These are phyloP conservation scores for Chlorokybus atmophyticus DNA, from an alignment of 139 green algal genomes.

Conservation along the genomic window DNA sequence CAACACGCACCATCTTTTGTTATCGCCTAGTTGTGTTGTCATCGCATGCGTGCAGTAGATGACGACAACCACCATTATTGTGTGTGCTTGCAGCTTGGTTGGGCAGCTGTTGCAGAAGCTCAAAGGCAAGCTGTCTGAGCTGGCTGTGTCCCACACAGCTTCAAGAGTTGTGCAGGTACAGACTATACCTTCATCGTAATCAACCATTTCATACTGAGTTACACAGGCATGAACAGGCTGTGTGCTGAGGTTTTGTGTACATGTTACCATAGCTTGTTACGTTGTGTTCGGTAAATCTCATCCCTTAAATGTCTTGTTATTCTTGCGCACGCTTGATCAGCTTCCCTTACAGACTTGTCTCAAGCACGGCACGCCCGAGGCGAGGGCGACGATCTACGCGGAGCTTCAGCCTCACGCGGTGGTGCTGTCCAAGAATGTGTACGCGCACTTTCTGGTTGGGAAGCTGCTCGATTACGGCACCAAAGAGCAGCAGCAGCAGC, in stretches of 20 bases:
- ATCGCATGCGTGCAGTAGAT: too few relatives aligned
- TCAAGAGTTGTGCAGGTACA: background rate
- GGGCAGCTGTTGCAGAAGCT: background rate
- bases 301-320: too few relatives aligned
- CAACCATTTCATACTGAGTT: too few relatives aligned
- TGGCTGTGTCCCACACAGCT: background rate
- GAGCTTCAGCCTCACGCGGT: conserved; percentile 27
- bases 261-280: too few relatives aligned
- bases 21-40: too few relatives aligned
- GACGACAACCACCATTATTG: too few relatives aligned
- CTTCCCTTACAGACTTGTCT: conserved; percentile 16
- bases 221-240: too few relatives aligned
- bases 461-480: conserved; percentile 25
- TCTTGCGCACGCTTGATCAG: too few relatives aligned
- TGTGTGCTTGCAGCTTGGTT: background rate
- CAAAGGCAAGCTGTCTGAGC: background rate
- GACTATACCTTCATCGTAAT: too few relatives aligned
- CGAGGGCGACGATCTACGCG: conserved; percentile 13
- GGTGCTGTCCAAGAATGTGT: conserved; percentile 24
- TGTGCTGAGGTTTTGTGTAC: too few relatives aligned
- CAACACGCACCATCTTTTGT: too few relatives aligned
- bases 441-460: conserved; percentile 38
- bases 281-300: too few relatives aligned
- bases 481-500: conserved; percentile 10
- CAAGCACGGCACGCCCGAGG: conserved; percentile 11